Conservation (phyloP, 2,329 filamentous ascomycete species). For the Elsinoe arachidis region DNA sequence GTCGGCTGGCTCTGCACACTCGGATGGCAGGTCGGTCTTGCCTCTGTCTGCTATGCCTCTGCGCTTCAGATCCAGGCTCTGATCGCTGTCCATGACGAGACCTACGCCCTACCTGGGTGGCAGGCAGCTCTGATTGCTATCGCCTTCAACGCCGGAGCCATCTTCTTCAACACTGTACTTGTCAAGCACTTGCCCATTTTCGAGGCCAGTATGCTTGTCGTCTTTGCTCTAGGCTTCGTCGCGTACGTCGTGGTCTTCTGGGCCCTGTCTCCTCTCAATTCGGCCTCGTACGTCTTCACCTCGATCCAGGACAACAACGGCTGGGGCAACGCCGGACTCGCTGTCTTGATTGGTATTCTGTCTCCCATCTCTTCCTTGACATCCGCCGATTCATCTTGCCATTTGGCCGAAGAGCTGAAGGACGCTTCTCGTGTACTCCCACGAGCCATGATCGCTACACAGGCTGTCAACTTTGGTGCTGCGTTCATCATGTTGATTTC, state of each 20-base stretch:
- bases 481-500: constrained; percentile 20
- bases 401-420: constrained; percentile 20
- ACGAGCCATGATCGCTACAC: constrained; percentile 19
- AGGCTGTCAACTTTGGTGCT: constrained; percentile 18
- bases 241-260: constrained; percentile 24
- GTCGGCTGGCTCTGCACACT: constrained; percentile 28
- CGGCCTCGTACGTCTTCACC: constrained; percentile 19
- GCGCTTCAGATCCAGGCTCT: constrained; percentile 24
- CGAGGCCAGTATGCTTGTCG: constrained; percentile 23
- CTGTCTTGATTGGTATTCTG: constrained; percentile 23
- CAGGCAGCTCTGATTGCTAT: constrained; percentile 16
- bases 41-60: constrained; percentile 22
- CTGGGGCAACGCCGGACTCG: constrained; percentile 21
- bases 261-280: constrained; percentile 19
- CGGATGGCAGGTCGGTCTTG: constrained; percentile 25
- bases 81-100: constrained; percentile 20
- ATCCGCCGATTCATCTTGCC: constrained; percentile 16
- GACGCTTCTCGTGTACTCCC: constrained; percentile 19
- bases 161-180: constrained; percentile 24
- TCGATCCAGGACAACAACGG: constrained; percentile 20
- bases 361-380: constrained; percentile 14
- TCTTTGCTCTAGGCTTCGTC: constrained; percentile 26
- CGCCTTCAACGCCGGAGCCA: constrained; percentile 18
- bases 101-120: constrained; percentile 20
- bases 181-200: constrained; percentile 24